Evolutionary conservation across 768 basidiomycete species (phyloP).

Genomic region (Podaxis sp.): DNA sequence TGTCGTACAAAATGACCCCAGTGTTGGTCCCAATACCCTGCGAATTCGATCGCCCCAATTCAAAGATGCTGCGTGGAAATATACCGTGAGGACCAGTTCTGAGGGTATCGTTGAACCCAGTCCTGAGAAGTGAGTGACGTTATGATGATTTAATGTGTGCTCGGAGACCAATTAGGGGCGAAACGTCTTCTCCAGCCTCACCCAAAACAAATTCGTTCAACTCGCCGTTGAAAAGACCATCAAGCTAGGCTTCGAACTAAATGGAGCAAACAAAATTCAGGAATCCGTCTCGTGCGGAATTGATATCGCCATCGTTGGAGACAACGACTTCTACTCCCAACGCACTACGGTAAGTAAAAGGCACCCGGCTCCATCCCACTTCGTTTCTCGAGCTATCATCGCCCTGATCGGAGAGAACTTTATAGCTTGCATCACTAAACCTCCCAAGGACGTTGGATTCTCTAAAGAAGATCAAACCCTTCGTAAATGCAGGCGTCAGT

Average conservation of each 20-base stretch:
- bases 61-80: conserved; percentile 74
- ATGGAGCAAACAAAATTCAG: conserved; percentile 41
- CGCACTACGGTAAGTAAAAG: conserved; percentile 63
- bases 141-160: conserved; percentile 14
- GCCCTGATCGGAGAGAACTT: conserved; percentile 9
- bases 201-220: conserved; percentile 90
- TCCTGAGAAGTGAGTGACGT: conserved; percentile 38
- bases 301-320: conserved; percentile 82
- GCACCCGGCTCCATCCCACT: conserved; percentile 1
- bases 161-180: conserved; percentile 12
- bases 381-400: neutral
- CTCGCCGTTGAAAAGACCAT: conserved; percentile 83
- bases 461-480: conserved; percentile 71
- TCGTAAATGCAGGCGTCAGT: conserved; percentile 65
- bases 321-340: conserved; percentile 99
- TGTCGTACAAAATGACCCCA: conserved; percentile 47
- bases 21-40: conserved; percentile 43
- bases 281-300: conserved; percentile 53
- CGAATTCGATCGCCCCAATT: conserved; percentile 92
- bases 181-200: conserved; percentile 31
- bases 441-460: conserved; percentile 66
- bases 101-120: conserved; percentile 32
- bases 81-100: conserved; percentile 47
- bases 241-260: conserved; percentile 61
- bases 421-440: conserved; percentile 60